Percentiles rank a stretch among this genome's conserved stretches.
These are phyloP conservation scores for Quaeritorhiza haematococci DNA, from an alignment of 371 early-diverging fungal species.

Conservation along the genomic window DNA sequence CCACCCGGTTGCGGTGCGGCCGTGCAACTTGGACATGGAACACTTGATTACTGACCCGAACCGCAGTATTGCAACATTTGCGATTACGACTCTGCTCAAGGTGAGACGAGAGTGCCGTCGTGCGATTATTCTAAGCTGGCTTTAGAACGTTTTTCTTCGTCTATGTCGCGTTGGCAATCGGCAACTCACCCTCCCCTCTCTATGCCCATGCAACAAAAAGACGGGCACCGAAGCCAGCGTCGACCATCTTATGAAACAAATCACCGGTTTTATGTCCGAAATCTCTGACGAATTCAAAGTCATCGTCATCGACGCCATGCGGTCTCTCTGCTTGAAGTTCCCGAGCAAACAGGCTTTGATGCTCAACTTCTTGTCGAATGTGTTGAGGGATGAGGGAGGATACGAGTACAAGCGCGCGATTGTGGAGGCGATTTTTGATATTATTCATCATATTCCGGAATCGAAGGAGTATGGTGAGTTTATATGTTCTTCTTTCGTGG, in stretches of 20 bases:
- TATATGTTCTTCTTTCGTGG: background rate
- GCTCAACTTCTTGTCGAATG: slow-evolving; percentile 85
- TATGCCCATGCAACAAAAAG: slow-evolving; percentile 20
- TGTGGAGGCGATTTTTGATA: slow-evolving; percentile 94
- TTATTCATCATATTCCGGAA: slow-evolving; percentile 87
- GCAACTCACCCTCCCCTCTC: background rate
- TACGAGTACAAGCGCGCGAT: slow-evolving; percentile 93
- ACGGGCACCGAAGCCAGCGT: slow-evolving; percentile 97
- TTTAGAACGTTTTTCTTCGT: background rate
- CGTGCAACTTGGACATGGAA: slow-evolving; percentile 97
- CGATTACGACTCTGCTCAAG: slow-evolving; percentile 95
- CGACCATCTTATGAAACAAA: slow-evolving; percentile 97
- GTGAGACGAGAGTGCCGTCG: slow-evolving; percentile 17
- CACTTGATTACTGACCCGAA: slow-evolving; percentile 91
- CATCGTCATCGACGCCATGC: slow-evolving; percentile 95
- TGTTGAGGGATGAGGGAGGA: slow-evolving; percentile 95
- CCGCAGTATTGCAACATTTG: slow-evolving; percentile 96
- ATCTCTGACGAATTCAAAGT: slow-evolving; percentile 98
- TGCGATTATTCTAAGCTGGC: background rate
- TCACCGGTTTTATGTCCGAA: slow-evolving; percentile 92
- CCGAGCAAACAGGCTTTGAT: slow-evolving; percentile 90
- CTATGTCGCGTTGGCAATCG: too few species aligned
- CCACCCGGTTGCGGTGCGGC: slow-evolving; percentile 82
- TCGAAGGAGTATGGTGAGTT: slow-evolving; percentile 78
- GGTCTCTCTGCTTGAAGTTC: slow-evolving; percentile 92